Conservation (phyloP, 2,329 filamentous ascomycete species). For the Lecanicillium sp. region DNA sequence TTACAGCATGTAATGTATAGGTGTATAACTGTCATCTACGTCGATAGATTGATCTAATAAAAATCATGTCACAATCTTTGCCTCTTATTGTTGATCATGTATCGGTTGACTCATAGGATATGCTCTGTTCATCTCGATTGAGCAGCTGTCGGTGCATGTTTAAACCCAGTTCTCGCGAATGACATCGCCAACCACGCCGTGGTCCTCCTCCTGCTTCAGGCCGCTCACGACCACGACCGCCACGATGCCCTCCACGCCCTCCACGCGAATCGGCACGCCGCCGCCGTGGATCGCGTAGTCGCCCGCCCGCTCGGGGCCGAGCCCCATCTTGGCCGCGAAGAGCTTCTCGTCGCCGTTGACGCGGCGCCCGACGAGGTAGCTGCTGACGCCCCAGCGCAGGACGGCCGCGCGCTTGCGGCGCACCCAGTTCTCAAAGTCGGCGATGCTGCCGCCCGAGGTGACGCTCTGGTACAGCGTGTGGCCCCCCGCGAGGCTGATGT, state of each 20-base stretch:
- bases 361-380: constrained; percentile 61
- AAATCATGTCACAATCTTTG: neutral
- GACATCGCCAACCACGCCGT: constrained; percentile 67
- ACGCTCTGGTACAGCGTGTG: constrained; percentile 66
- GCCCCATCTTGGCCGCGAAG: constrained; percentile 60
- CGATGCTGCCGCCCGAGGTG: constrained; percentile 59
- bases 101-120: neutral
- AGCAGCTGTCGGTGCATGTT: neutral
- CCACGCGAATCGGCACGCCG: constrained; percentile 65
- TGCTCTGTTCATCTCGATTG: too few species aligned
- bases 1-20: constrained; percentile 5
- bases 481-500: constrained; percentile 55
- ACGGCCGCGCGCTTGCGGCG: constrained; percentile 66
- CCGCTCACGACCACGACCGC: constrained; percentile 72
- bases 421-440: constrained; percentile 69
- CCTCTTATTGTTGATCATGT: too few species aligned
- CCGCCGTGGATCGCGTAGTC: constrained; percentile 75
- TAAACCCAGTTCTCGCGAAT: constrained; percentile 46
- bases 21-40: constrained; percentile 1
- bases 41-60: constrained; percentile 7
- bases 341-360: constrained; percentile 55
- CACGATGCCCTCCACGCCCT: constrained; percentile 68
- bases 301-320: constrained; percentile 49
- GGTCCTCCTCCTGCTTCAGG: constrained; percentile 70
- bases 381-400: constrained; percentile 61